These are phyloP conservation scores for Breynia disticha DNA, from an alignment of 441 rosid species.

Conservation along the genomic window DNA sequence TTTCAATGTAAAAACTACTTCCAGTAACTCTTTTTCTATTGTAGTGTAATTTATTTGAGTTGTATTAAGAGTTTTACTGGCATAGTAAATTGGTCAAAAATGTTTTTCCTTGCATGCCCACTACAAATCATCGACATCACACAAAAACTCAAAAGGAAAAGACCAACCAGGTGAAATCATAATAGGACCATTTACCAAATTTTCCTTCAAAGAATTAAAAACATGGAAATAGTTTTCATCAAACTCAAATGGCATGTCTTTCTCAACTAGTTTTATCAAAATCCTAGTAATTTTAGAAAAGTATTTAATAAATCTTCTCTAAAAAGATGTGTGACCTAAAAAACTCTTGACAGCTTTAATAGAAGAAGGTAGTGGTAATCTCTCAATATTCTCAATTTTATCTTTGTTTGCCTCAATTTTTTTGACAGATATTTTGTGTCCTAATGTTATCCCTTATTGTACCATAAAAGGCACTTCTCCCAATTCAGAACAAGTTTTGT, in stretches of 20 bases:
- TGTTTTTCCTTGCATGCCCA: no score
- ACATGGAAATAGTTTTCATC: not conserved
- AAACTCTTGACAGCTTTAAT: not conserved
- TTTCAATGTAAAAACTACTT: not conserved
- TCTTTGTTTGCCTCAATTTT: not conserved
- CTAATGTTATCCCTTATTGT: not conserved
- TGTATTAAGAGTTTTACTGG: not conserved
- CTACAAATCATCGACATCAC: not conserved
- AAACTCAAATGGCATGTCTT: not conserved
- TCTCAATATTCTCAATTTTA: not conserved
- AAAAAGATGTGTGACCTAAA: not conserved
- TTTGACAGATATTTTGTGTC: not conserved
- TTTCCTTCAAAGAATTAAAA: not conserved
- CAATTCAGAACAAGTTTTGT: not conserved
- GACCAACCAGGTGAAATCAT: not conserved
- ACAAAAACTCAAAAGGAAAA: not conserved
- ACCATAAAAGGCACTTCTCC: not conserved
- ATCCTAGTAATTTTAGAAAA: not conserved
- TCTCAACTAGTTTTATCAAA: not conserved
- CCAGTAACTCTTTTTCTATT: not conserved
- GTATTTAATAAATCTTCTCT: not conserved
- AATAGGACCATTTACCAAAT: not conserved
- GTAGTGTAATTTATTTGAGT: not conserved
- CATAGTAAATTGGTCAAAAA: not conserved
- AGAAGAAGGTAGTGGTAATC: not conserved